phyloP scores from a whole-genome alignment of 169 alveolate genomes.

The Eimeria tenella region DNA sequence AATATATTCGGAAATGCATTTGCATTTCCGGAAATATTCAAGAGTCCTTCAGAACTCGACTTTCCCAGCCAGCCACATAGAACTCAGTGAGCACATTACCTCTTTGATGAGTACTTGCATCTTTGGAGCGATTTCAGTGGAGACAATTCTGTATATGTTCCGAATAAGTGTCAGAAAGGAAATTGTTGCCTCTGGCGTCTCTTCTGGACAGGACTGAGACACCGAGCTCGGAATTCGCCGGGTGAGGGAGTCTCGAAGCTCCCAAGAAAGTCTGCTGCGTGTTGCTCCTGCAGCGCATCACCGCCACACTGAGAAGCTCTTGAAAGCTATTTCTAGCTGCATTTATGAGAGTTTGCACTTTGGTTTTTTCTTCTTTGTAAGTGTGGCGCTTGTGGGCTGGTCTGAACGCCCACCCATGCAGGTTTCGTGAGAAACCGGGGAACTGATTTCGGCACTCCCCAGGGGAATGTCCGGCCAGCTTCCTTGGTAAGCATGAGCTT shows the following conservation, averaged over 20 bases:
- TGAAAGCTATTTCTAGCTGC: background rate
- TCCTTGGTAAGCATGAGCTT: background rate
- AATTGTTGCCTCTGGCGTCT: background rate
- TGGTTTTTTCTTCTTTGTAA: background rate
- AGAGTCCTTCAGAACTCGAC: background rate
- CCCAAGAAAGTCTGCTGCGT: background rate
- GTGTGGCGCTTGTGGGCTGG: no score
- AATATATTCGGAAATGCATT: no score
- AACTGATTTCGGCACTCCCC: background rate
- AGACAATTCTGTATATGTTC: constrained; percentile 32
- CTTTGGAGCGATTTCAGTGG: constrained; percentile 36
- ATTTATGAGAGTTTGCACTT: background rate
- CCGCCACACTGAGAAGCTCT: no score
- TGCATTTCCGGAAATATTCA: no score
- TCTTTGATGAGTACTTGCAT: constrained; percentile 20
- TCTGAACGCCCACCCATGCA: background rate
- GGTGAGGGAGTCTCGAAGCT: background rate
- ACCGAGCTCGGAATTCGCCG: background rate
- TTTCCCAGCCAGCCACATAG: no score
- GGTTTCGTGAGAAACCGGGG: constrained; percentile 1
- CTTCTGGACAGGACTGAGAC: background rate
- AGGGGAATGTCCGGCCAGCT: constrained; percentile 5
- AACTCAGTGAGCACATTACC: background rate
- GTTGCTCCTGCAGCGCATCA: constrained; percentile 34
- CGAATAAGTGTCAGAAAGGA: constrained; percentile 4